A percentile compares a stretch with the other conserved stretches of the same genome.
Evolutionary conservation across 2,329 filamentous ascomycete species (phyloP).

Genomic region (Aphanoascus verrucosus): DNA sequence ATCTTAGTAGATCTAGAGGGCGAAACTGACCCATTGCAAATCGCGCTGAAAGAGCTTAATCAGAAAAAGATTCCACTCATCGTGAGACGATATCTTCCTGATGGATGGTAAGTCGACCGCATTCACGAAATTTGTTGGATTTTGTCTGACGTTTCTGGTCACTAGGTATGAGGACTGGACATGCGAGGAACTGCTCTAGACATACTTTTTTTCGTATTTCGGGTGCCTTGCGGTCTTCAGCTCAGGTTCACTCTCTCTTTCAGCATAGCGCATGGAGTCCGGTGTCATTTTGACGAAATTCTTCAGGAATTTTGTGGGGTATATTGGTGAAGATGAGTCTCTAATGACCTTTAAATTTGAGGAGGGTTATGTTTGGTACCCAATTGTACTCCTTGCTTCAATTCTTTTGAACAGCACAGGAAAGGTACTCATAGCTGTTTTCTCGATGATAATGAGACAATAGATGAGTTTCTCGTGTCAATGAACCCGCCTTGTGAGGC

Average conservation of each 20-base stretch:
- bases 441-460: too few species aligned
- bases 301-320: not conserved
- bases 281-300: slow-evolving; percentile 8
- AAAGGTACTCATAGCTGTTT: too few species aligned
- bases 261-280: slow-evolving; percentile 18
- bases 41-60: slow-evolving; percentile 90
- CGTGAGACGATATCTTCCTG: slow-evolving; percentile 86
- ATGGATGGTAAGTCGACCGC: slow-evolving; percentile 66
- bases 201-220: not conserved
- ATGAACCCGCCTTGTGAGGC: too few species aligned
- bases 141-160: not conserved
- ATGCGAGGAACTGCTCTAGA: slow-evolving; percentile 75
- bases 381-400: too few species aligned
- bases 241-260: slow-evolving; percentile 1
- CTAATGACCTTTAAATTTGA: not conserved
- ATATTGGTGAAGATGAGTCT: not conserved
- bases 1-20: slow-evolving; percentile 94
- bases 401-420: not conserved
- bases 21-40: slow-evolving; percentile 93
- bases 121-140: not conserved
- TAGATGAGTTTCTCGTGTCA: too few species aligned
- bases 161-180: slow-evolving; percentile 97
- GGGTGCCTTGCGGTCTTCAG: not conserved
- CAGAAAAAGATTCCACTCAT: slow-evolving; percentile 99
- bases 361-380: too few species aligned